Conservation (phyloP, 2,329 filamentous ascomycete genomes). For the Aspergillus caelatus region DNA sequence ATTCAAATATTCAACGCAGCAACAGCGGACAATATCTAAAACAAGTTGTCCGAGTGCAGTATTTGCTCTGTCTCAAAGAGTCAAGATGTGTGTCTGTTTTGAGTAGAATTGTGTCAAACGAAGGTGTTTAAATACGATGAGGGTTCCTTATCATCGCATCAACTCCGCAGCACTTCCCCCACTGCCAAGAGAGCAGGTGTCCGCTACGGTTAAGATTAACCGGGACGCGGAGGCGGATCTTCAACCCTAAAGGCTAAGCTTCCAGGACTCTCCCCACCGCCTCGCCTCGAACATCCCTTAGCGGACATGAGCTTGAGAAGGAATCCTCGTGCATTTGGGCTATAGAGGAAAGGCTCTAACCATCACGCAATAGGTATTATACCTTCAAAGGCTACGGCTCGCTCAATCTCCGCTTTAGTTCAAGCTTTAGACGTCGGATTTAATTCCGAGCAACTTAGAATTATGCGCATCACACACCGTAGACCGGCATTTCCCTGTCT, state of each 20-base stretch:
- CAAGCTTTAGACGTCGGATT: too few relatives aligned
- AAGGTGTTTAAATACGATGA: not conserved
- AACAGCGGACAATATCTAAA: not conserved
- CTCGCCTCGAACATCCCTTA: conserved; percentile 4
- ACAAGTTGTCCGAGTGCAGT: not conserved
- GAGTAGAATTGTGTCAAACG: not conserved
- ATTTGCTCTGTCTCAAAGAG: not conserved
- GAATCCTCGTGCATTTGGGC: too few relatives aligned
- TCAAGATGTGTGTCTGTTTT: not conserved
- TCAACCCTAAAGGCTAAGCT: conserved; percentile 4
- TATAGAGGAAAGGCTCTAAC: too few relatives aligned
- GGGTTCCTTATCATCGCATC: not conserved
- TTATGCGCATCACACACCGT: not conserved
- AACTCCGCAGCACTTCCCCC: not conserved
- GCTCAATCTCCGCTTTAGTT: not conserved
- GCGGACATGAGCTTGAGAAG: not conserved
- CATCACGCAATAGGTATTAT: not conserved
- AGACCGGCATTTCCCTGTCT: not conserved
- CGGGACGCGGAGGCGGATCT: conserved; percentile 10
- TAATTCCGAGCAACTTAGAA: too few relatives aligned
- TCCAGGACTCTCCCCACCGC: not conserved
- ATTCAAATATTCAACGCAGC: not conserved
- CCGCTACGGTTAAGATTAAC: conserved; percentile 30
- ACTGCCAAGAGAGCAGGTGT: conserved; percentile 8
- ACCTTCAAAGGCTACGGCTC: not conserved